Conservation (phyloP, 2,329 filamentous ascomycete species). For the Pseudogymnoascus sp. region DNA sequence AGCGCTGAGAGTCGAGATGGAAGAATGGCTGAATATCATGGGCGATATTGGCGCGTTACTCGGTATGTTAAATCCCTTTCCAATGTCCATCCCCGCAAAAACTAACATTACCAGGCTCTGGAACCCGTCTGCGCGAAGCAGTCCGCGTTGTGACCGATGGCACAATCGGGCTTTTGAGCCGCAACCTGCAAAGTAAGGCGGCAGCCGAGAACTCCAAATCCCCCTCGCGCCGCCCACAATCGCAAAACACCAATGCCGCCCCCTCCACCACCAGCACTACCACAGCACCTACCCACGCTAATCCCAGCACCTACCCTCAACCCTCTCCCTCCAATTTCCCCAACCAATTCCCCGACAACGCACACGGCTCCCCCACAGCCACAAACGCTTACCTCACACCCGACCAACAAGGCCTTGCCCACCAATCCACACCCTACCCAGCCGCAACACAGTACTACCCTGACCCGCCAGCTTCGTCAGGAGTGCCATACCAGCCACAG, state of each 20-base stretch:
- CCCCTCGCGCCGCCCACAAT: not conserved
- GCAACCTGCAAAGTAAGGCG: slow-evolving; percentile 30
- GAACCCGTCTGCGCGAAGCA: slow-evolving; percentile 37
- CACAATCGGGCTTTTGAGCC: slow-evolving; percentile 38
- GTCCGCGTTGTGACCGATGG: slow-evolving; percentile 40
- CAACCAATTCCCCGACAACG: slow-evolving; percentile 13
- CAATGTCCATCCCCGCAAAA: not conserved
- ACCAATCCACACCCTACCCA: slow-evolving; percentile 25
- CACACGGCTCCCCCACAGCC: slow-evolving; percentile 10
- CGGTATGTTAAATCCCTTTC: slow-evolving; percentile 39
- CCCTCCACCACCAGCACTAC: not conserved
- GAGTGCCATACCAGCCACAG: slow-evolving; percentile 18
- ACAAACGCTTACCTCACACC: slow-evolving; percentile 15
- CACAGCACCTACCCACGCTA: not conserved
- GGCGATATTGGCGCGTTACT: slow-evolving; percentile 57
- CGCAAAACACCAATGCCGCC: slow-evolving; percentile 1
- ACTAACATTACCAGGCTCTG: slow-evolving; percentile 33
- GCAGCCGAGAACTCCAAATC: not conserved
- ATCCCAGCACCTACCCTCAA: slow-evolving; percentile 10
- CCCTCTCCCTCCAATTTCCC: slow-evolving; percentile 5
- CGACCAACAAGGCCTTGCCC: slow-evolving; percentile 17
- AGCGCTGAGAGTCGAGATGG: slow-evolving; percentile 58
- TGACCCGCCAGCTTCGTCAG: slow-evolving; percentile 15
- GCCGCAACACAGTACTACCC: slow-evolving; percentile 26
- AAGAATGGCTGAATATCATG: slow-evolving; percentile 58